Percentiles rank a stretch among this genome's conserved stretches.
Evolutionary conservation across 2,329 filamentous ascomycete genomes (phyloP).

Genomic region (Botrytis aclada): DNA sequence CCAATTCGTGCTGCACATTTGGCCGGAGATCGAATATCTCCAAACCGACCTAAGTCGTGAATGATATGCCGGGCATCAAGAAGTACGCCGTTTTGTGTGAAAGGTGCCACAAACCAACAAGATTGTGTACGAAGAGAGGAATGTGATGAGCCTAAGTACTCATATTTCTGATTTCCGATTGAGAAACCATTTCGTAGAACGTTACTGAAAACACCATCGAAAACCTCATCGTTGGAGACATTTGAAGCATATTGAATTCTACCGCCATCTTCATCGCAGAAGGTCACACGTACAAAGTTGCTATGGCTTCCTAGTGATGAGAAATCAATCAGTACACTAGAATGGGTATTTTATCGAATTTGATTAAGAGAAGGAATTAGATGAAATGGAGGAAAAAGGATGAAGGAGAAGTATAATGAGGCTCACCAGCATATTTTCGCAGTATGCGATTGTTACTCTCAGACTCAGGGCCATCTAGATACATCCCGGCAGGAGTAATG

Average conservation of each 20-base stretch:
- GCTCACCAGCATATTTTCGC: slow-evolving; percentile 57
- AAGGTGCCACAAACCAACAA: slow-evolving; percentile 62
- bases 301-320: slow-evolving; percentile 42
- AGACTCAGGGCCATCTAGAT: slow-evolving; percentile 58
- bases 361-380: fast-evolving
- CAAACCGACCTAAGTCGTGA: slow-evolving; percentile 48
- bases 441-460: slow-evolving; percentile 70
- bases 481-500: slow-evolving; percentile 58
- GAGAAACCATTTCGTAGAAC: slow-evolving; percentile 58
- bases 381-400: no score
- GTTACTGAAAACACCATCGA: slow-evolving; percentile 56
- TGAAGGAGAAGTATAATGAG: not conserved
- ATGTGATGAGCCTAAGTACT: slow-evolving; percentile 75
- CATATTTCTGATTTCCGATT: slow-evolving; percentile 61
- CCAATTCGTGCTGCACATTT: slow-evolving; percentile 59
- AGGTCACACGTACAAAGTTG: slow-evolving; percentile 67
- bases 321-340: not conserved
- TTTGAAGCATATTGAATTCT: slow-evolving; percentile 56
- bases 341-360: not conserved
- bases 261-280: slow-evolving; percentile 70
- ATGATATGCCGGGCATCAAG: slow-evolving; percentile 42
- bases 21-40: slow-evolving; percentile 50
- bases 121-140: slow-evolving; percentile 71
- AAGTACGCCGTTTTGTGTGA: slow-evolving; percentile 39
- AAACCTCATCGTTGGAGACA: slow-evolving; percentile 50